Percentiles rank a stretch among this genome's conserved stretches.
Conservation (phyloP, 257 asterid genomes). For the Euphrasia confusa region DNA sequence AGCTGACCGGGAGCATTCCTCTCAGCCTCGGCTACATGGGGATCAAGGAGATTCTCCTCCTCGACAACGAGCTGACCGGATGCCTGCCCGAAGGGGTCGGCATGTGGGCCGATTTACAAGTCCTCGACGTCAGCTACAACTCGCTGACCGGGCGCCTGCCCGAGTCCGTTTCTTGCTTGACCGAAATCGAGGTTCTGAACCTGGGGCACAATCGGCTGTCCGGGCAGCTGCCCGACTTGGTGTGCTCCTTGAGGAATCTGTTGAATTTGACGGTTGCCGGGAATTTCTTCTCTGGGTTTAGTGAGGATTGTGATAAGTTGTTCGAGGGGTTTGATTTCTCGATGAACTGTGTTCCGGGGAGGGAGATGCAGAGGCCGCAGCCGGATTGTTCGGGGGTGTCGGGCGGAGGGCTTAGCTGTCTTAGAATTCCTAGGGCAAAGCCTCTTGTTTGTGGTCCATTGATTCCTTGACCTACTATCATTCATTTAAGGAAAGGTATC, state of each 20-base stretch:
- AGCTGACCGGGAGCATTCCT: slow-evolving; percentile 56
- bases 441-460: slow-evolving; percentile 47
- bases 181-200: slow-evolving; percentile 63
- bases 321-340: slow-evolving; percentile 64
- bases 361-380: slow-evolving; percentile 59
- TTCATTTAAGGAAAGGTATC: not conserved
- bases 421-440: slow-evolving; percentile 58
- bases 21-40: slow-evolving; percentile 69
- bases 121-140: slow-evolving; percentile 68
- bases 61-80: slow-evolving; percentile 76
- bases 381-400: slow-evolving; percentile 65
- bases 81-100: slow-evolving; percentile 86
- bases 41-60: slow-evolving; percentile 63
- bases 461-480: not conserved
- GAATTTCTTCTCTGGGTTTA: slow-evolving; percentile 76
- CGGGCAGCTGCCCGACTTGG: slow-evolving; percentile 65
- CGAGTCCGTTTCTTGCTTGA: slow-evolving; percentile 61
- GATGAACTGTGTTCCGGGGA: slow-evolving; percentile 78
- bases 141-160: slow-evolving; percentile 74
- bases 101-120: slow-evolving; percentile 73
- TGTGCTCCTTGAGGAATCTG: slow-evolving; percentile 55
- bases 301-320: slow-evolving; percentile 57
- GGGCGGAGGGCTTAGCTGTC: slow-evolving; percentile 65
- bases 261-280: slow-evolving; percentile 64
- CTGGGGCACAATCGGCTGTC: slow-evolving; percentile 69